Evolutionary conservation across 495 filamentous ascomycete genomes (phyloP).

Genomic region (Entonaema liquescens): DNA sequence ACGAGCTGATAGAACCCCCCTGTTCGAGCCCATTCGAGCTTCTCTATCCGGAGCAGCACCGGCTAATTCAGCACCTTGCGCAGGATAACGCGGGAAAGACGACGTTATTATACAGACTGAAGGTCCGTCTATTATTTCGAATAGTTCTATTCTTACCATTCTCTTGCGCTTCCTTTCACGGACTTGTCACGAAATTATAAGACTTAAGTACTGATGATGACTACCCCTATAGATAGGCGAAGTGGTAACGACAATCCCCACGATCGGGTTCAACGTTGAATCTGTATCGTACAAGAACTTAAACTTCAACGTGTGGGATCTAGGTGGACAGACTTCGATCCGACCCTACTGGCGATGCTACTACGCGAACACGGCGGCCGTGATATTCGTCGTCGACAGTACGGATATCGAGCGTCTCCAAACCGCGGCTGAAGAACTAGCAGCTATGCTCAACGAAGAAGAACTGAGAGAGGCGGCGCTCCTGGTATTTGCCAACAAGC

Average conservation of each 20-base stretch:
- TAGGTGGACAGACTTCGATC: constrained; percentile 96
- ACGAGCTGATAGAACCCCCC: constrained; percentile 49
- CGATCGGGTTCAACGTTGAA: constrained; percentile 99
- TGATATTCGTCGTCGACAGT: constrained; percentile 97
- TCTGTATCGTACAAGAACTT: constrained; percentile 96
- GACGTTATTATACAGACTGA: constrained; percentile 92
- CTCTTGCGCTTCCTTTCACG: neutral
- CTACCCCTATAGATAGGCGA: constrained; percentile 79
- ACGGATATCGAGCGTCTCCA: constrained; percentile 95
- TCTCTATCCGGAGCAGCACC: constrained; percentile 16
- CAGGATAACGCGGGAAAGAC: constrained; percentile 99
- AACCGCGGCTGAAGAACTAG: constrained; percentile 90
- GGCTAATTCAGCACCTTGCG: constrained; percentile 28
- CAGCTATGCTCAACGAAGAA: constrained; percentile 96
- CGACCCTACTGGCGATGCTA: constrained; percentile 99
- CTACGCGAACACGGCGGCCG: constrained; percentile 98
- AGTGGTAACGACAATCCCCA: constrained; percentile 98
- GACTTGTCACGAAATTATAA: neutral
- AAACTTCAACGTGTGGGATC: constrained; percentile 99
- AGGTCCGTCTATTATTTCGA: constrained; percentile 64
- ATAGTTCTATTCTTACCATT: neutral
- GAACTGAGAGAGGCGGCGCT: constrained; percentile 92
- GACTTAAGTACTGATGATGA: constrained; percentile 17
- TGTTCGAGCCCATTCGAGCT: constrained; percentile 31
- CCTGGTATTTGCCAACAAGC: constrained; percentile 98